Base-by-base conservation (phyloP, 495 filamentous ascomycete genomes). In the Polyplosphaeria fusca region DNA sequence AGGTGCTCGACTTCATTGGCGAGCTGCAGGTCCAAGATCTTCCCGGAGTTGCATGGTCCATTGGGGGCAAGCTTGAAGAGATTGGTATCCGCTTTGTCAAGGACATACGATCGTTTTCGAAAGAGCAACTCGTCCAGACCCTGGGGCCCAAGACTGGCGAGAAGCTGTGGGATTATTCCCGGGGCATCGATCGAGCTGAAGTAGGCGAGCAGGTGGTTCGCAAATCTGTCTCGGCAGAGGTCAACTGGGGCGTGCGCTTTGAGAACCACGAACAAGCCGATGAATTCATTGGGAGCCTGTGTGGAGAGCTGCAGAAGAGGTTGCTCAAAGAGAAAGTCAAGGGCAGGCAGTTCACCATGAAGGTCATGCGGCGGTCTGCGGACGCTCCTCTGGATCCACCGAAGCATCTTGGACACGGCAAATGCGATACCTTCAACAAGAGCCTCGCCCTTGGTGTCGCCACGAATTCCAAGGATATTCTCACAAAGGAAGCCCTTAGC, bases 171-270 rank as follows among this genome's bases (percentile, higher is more conserved):
- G 88, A 96, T 48, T 95, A 94, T 65, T 79, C 92, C 24, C 82
- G 91, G 13, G 93, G 93, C 1, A 89, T 97, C 48, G 94, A 98
- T 70, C 76, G 79, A 39, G 76, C 82, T 0, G 91, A 95, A 70
- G 89, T 97, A 24, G 93, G 93, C 27, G 86, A 90, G 41, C 86
- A 91, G 67, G 77, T 80, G 0, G 66, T 81, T 12, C 81, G 93
- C 28, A 96, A 96, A 67, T 96, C 91, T 0, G 88, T 97, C 12
- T 95, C 91, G 1, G 92, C 91, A 0, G 91, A 97, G 57, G 89
- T 98, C 54, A 98, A 96, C 64, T 98, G 94, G 94, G 93, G 93
- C 2, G 93, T 98, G 47, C 84, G 93, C 25, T 98, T 98, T 63
- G 82, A 88, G 50, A 93, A 80, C 42, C 89, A 95, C 55, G 81